Base-by-base conservation (phyloP, 805 yeast genomes). In the Candida sanyiensis region DNA sequence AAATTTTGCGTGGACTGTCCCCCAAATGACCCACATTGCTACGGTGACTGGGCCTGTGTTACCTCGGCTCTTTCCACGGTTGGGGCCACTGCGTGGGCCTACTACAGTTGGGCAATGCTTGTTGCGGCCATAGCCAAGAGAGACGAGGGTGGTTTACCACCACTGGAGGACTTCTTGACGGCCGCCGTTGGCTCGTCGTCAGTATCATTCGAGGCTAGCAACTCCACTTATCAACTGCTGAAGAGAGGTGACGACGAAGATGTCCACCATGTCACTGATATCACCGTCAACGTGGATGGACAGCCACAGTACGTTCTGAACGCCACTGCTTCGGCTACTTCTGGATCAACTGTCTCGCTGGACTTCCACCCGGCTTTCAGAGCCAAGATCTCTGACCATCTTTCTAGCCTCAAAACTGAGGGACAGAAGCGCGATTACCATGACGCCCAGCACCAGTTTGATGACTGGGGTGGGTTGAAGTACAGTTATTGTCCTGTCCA, bases 401-500 rank as follows among this genome's bases (percentile, higher is more conserved):
- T 28, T 28, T n/a, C n/a, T n/a, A n/a, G 30, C 13, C 9, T 28
- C 30, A 11, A 28, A 28, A 11, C 30, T 28, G 18, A 11, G 6
- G 6, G 11, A 11, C n/a, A n/a, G 6, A 28, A 28, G 30, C 30
- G 30, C 9, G 30, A 28, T 19, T 28, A 28, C 30, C 13, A 9
- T 6, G 30, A 28, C 11, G 30, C 7, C 19, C 19, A 19, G 13
- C 30, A 28, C 16, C 30, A 28, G 30, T 5, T 28, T 11, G 30
- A 28, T 11, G 16, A 28, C 18, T 28, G 30, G 30, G 30, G 30
- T 11, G 30, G 30, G 16, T 28, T 28, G 30, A 28, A 28, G 30
- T 28, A 28, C 30, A 28, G 30, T 19, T 28, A 28, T 11, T 28
- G 30, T 28, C 30, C 30, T 15, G 30, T 28, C 19, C 30, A 28